Base-by-base conservation (phyloP, 192 early-diverging fungal species). In the Entomortierella beljakovae region DNA sequence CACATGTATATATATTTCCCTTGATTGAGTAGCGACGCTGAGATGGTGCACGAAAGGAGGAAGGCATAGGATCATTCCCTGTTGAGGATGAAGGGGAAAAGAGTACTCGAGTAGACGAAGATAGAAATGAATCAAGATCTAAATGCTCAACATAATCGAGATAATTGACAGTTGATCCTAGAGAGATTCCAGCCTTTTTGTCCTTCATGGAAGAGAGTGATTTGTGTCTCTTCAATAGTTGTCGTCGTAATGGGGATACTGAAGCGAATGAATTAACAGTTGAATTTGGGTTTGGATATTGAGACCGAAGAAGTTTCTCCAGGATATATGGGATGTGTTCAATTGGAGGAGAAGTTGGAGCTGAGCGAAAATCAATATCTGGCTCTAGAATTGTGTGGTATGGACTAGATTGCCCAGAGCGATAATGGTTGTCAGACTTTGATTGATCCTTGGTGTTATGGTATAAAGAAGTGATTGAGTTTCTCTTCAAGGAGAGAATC, bases 111-210 rank as follows among this genome's bases (percentile, higher is more conserved):
- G 63, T 61, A 5, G 59, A 34, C 8, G 57, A 48, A 1, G 59
- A 26, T 25, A 71, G 52, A 48, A 71, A 71, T 4, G 15, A 25
- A 33, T 71, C 70, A 32, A 71, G 70, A 20, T 71, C 61, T 25
- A 71, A 23, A 28, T 71, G 42, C 25, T 63, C 42, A 8, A 71
- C 70, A 49, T 71, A 71, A 6, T 71, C 61, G 20, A 71, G 70
- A 38, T 71, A 71, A n/a, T 71, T 71, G 35, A 71, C 51, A 3
- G 52, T 59, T 20, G 10, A 32, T 20, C 18, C 28, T 34, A 25
- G 13, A 2, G 23, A 25, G n/a, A 40, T 31, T 9, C 31, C 60
- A 28, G 15, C 11, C 37, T 22, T 34, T 4, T 20, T 42, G 57
- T 8, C 25, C 4, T 15, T 7, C 11, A 18, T 16, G 10, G 32